Evolutionary conservation across 2,329 filamentous ascomycete species (phyloP).

Genomic region (Neocucurbitaria cava): DNA sequence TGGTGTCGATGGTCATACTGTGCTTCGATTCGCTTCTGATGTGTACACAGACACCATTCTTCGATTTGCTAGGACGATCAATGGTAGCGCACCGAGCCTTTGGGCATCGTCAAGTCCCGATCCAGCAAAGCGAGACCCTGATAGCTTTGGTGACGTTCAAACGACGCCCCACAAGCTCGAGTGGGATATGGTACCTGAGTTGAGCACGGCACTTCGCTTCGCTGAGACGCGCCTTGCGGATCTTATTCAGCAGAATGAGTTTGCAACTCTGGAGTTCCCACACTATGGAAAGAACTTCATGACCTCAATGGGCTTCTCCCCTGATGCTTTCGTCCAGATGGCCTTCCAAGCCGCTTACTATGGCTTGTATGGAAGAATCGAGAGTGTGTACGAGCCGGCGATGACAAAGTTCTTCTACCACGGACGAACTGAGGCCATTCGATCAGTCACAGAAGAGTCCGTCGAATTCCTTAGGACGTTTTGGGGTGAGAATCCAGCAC

Average conservation of each 20-base stretch:
- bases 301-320: constrained; percentile 94
- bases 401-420: constrained; percentile 97
- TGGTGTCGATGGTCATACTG: constrained; percentile 95
- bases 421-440: constrained; percentile 91
- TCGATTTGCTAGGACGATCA: constrained; percentile 92
- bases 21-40: constrained; percentile 93
- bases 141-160: constrained; percentile 90
- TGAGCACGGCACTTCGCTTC: constrained; percentile 90
- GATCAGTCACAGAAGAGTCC: constrained; percentile 81
- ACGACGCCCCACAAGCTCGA: constrained; percentile 95
- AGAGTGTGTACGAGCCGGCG: constrained; percentile 95
- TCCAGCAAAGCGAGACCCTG: constrained; percentile 87
- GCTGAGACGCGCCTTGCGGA: constrained; percentile 94
- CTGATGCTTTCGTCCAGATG: constrained; percentile 98
- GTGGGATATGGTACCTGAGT: constrained; percentile 95
- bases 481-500: constrained; percentile 87
- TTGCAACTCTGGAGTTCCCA: constrained; percentile 86
- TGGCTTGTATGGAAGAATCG: constrained; percentile 89
- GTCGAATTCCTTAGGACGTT: constrained; percentile 92
- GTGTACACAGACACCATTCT: constrained; percentile 98
- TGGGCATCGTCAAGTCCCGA: constrained; percentile 93
- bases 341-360: constrained; percentile 98
- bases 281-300: constrained; percentile 98
- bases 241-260: constrained; percentile 95
- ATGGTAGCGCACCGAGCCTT: constrained; percentile 86